These are phyloP conservation scores for Dactylellina leptospora DNA, from an alignment of 2,329 filamentous ascomycete genomes.

Conservation along the genomic window DNA sequence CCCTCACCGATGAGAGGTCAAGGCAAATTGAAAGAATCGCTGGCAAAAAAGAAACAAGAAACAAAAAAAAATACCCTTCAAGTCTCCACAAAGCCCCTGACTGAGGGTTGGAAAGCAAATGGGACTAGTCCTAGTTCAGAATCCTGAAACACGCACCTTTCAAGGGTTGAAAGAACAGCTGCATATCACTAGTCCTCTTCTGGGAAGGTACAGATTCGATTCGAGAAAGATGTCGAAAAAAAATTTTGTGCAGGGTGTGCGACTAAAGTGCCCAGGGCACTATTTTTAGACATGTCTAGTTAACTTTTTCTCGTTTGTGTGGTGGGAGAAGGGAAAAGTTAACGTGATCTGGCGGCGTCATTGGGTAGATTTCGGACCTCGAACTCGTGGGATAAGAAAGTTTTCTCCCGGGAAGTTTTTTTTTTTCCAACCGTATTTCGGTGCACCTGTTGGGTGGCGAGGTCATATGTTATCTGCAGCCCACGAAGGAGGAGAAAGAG, in stretches of 20 bases:
- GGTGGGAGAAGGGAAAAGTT: conserved; percentile 34
- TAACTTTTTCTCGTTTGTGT: conserved; percentile 10
- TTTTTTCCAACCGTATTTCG: not conserved
- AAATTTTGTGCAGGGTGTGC: conserved; percentile 36
- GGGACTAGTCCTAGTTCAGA: conserved; percentile 42
- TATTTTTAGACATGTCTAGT: conserved; percentile 43
- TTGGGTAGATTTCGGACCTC: conserved; percentile 37
- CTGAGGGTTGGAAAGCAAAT: conserved; percentile 32
- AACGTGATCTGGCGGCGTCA: conserved; percentile 52
- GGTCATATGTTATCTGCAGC: conserved; percentile 35
- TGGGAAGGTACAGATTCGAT: conserved; percentile 38
- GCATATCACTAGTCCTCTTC: conserved; percentile 20
- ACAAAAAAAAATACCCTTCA: conserved; percentile 19
- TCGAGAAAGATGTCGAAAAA: conserved; percentile 51
- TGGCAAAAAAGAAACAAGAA: conserved; percentile 27
- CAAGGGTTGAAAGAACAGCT: conserved; percentile 50
- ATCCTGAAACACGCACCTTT: conserved; percentile 51
- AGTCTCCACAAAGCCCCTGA: conserved; percentile 52
- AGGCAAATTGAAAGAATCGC: not conserved
- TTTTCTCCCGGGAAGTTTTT: conserved; percentile 25
- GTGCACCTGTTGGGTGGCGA: conserved; percentile 26
- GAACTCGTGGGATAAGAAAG: conserved; percentile 42
- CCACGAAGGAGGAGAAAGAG: too few species aligned
- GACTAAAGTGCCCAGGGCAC: conserved; percentile 24
- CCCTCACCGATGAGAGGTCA: conserved; percentile 9